Conservation (phyloP, 139 green algal genomes). For the Tetraselmis striata region DNA sequence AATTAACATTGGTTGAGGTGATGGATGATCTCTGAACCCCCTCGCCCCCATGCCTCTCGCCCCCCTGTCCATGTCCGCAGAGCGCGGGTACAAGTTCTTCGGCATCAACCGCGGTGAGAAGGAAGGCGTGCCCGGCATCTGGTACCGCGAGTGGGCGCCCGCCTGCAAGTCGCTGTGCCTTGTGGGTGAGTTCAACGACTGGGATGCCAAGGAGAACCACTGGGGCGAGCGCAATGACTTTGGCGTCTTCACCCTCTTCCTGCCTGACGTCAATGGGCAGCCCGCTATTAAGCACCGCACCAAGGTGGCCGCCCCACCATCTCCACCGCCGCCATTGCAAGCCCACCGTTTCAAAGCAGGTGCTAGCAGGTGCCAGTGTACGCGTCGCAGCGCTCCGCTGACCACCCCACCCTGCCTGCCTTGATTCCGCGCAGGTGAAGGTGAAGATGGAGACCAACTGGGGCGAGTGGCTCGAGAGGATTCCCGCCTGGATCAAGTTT, state of each 20-base stretch:
- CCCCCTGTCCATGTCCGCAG: too few species aligned
- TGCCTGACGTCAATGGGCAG: slow-evolving; percentile 73
- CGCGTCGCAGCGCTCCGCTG: too few species aligned
- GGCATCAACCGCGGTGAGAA: slow-evolving; percentile 78
- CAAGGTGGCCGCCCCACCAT: too few species aligned
- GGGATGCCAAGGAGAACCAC: slow-evolving; percentile 67
- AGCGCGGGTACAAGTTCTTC: slow-evolving; percentile 63
- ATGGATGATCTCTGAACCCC: not conserved
- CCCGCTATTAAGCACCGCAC: slow-evolving; percentile 59
- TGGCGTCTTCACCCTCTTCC: slow-evolving; percentile 81
- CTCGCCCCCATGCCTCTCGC: too few species aligned
- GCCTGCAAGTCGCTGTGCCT: slow-evolving; percentile 72
- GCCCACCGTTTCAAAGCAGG: too few species aligned
- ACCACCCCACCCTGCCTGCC: too few species aligned
- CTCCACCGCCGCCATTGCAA: too few species aligned
- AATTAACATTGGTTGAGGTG: not conserved
- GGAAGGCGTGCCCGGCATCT: slow-evolving; percentile 69
- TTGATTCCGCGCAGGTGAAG: too few species aligned
- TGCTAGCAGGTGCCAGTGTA: too few species aligned
- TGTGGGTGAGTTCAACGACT: slow-evolving; percentile 95
- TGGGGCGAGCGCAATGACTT: slow-evolving; percentile 85
- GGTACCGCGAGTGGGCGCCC: slow-evolving; percentile 86
- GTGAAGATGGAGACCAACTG: slow-evolving; percentile 62
- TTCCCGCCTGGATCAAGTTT: slow-evolving; percentile 92
- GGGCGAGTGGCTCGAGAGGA: slow-evolving; percentile 81